A percentile compares a stretch with the other conserved stretches of the same genome.
These are phyloP conservation scores for Diversispora eburnea DNA, from an alignment of 192 early-diverging fungal genomes.

Conservation along the genomic window DNA sequence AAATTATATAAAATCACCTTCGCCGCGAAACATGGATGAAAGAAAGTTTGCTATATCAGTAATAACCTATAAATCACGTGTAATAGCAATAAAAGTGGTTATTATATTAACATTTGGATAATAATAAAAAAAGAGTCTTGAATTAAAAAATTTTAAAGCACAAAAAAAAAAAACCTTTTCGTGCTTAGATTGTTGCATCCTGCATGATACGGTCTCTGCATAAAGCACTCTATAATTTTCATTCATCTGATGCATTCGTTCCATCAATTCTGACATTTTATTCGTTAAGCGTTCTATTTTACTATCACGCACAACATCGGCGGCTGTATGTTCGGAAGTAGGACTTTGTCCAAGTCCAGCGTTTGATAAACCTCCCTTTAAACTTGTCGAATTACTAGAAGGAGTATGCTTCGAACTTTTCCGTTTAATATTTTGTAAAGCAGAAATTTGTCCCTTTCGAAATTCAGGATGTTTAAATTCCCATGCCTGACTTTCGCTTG, in stretches of 20 bases:
- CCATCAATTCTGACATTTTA: conserved; percentile 25
- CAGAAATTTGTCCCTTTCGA: conserved; percentile 64
- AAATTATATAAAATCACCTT: background rate
- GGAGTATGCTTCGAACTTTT: conserved; percentile 39
- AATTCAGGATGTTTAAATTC: conserved; percentile 87
- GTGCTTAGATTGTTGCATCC: conserved; percentile 26
- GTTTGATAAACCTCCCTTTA: background rate
- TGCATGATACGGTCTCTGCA: conserved; percentile 23
- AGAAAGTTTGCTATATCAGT: conserved; percentile 23
- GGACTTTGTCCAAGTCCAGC: background rate
- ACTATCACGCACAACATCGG: conserved; percentile 17
- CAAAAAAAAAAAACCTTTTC: conserved; percentile 10
- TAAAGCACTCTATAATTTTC: conserved; percentile 25
- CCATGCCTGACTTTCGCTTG: conserved; percentile 72
- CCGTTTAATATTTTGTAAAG: conserved; percentile 68
- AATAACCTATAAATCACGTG: conserved; percentile 17
- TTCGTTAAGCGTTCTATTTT: conserved; percentile 23
- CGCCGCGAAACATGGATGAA: conserved; percentile 16
- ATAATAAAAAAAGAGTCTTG: background rate
- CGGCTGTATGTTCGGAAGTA: background rate
- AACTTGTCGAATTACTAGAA: background rate
- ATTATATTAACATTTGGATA: background rate
- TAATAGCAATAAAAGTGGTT: background rate
- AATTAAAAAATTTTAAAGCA: background rate
- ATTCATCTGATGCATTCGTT: conserved; percentile 10